These are phyloP conservation scores for Passalora sequoiae DNA, from an alignment of 2,329 filamentous ascomycete species.

Conservation along the genomic window DNA sequence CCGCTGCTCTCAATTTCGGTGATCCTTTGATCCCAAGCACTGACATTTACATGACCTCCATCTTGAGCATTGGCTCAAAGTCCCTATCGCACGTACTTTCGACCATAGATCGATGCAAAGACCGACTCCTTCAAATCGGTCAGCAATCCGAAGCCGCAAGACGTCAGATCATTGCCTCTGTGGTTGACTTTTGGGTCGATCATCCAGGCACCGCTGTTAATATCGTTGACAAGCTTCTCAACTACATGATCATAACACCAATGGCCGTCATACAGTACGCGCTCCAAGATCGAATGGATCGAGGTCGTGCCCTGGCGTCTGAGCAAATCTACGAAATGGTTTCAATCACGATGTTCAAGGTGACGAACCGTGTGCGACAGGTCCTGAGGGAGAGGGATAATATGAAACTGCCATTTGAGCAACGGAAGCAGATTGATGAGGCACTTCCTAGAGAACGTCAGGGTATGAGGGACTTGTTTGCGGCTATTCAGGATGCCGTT, in stretches of 20 bases:
- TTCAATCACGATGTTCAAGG: constrained; percentile 80
- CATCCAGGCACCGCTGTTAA: constrained; percentile 88
- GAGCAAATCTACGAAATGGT: constrained; percentile 86
- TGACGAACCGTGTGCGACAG: constrained; percentile 78
- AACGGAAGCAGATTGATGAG: constrained; percentile 58
- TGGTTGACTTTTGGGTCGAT: constrained; percentile 88
- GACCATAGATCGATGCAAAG: constrained; percentile 91
- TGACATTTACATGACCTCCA: constrained; percentile 87
- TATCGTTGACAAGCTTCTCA: constrained; percentile 93
- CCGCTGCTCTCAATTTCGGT: constrained; percentile 59
- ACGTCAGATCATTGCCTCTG: constrained; percentile 81
- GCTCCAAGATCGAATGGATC: constrained; percentile 58
- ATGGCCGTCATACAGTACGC: constrained; percentile 86
- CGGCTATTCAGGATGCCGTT: constrained; percentile 72
- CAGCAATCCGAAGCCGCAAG: constrained; percentile 69
- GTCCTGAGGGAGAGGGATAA: constrained; percentile 62
- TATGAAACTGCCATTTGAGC: constrained; percentile 52
- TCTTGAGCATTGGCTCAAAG: constrained; percentile 91
- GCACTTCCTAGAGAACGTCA: constrained; percentile 64
- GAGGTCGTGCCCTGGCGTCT: constrained; percentile 57
- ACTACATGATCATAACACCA: constrained; percentile 90
- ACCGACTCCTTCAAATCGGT: constrained; percentile 74
- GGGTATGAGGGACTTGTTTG: constrained; percentile 75
- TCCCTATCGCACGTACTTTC: constrained; percentile 93
- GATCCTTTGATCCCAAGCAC: constrained; percentile 83